Evolutionary conservation across 176 grass and related monocot species (phyloP), one percentile per base, ranked within the genome.

Genomic region (Rhynchospora tenuis): DNA sequence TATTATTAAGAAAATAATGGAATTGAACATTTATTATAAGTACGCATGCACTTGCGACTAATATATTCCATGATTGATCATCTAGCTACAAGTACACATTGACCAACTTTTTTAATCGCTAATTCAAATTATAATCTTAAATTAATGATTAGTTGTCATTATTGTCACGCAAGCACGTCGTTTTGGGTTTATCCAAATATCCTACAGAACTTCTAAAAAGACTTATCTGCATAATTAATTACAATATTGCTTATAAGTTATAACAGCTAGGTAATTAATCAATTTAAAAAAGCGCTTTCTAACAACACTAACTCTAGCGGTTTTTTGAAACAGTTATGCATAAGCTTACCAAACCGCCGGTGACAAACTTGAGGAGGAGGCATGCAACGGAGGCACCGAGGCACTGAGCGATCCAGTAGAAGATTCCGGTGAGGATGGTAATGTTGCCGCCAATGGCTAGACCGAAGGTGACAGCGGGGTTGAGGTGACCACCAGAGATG

Each of bases 401-500:
- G 64, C 93, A 89, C 87, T 94, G 94, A 55, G 90, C 90, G 27
- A 97, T 75, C 90, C 90, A 94, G 87, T 94, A 94, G 87, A 94
- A 91, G 85, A 91, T 57, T 58, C 94, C 87, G 20, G 92, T 97
- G 88, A 97, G 90, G 88, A 97, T 91, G 80, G 92, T 92, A 88
- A 94, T 92, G 90, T 97, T 85, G 58, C 94, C 92, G 13, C 94
- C 92, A 3, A 97, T 82, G 3, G 94, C 88, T 20, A 97, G 88
- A 24, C 94, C 92, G 38, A 97, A 92, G 59, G 94, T 97, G 27
- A 97, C 94, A 19, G 92, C 92, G 0, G 94, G 94, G 90, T 97
- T 97, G 42, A 97, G 90, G 87, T 97, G 94, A 3, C 94, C 90
- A 38, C 94, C 92, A 81, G 94, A 97, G 80, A 94, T 78, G 90